Base-by-base conservation (phyloP, 192 early-diverging fungal species). In the Paraglomus occultum region DNA sequence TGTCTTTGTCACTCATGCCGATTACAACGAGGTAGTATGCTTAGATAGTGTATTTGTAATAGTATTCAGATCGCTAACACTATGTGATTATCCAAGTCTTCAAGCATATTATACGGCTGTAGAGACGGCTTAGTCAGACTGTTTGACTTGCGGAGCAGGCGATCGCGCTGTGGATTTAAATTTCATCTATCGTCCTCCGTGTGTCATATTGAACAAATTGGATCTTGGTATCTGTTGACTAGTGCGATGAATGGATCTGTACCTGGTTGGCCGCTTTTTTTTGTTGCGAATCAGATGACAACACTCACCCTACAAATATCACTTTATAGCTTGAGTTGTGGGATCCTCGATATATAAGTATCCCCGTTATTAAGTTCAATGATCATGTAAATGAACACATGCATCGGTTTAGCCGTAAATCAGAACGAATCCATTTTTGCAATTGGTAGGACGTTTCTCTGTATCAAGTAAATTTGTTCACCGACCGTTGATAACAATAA, bases 161-260 rank as follows among this genome's bases (percentile, higher is more conserved):
- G 48, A 50, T 48, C 22, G 63, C 4, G 48, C 48, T 17, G 11
- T 8, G 17, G 51, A n/a, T n/a, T n/a, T n/a, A n/a, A n/a, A n/a
- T n/a, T 65, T 12, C 38, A 20, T 17, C 63, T 51, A 17, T 38
- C 47, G 40, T 65, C 63, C 1, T 49, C 63, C 38, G 51, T 65
- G 20, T 65, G 63, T 65, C 43, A 65, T 65, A 9, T 65, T 18
- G 51, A 51, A 65, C 48, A 49, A n/a, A 38, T 65, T 31, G 48
- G 63, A 17, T 14, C 23, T 7, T 65, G 46, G 46, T 65, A 65
- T 51, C 18, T 65, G 17, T 15, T 65, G 40, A 7, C 42, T 50
- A 49, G 51, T 65, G 63, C 48, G 22, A 65, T 65, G 63, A 14
- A 65, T 65, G 63, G 63, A 38, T 65, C 63, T 0, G 63, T 65